Evolutionary conservation across 1,284 basidiomycete genomes (phyloP).

Genomic region (Omphalotus olearius): DNA sequence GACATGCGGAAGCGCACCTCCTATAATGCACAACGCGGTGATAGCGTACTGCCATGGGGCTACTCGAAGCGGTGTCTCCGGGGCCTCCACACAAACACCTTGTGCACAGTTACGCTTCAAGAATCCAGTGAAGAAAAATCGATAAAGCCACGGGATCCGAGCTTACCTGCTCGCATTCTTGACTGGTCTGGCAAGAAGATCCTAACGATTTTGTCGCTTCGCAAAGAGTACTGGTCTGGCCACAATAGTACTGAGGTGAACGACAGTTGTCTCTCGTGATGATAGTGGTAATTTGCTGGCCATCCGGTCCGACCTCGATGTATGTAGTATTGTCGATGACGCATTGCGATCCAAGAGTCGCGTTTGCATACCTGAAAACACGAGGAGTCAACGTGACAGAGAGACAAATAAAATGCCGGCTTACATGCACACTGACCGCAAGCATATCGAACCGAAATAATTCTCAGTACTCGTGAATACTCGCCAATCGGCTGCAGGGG

Average conservation of each 20-base stretch:
- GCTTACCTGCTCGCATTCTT: slow-evolving; percentile 48
- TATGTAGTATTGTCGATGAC: slow-evolving; percentile 60
- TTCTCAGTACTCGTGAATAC: slow-evolving; percentile 40
- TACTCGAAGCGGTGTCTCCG: slow-evolving; percentile 24
- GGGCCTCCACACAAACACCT: slow-evolving; percentile 24
- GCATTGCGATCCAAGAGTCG: slow-evolving; percentile 51
- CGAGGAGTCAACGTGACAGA: slow-evolving; percentile 1
- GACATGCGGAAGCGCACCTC: slow-evolving; percentile 2
- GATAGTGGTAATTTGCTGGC: slow-evolving; percentile 43
- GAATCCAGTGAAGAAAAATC: neutral
- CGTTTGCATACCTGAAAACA: slow-evolving; percentile 51
- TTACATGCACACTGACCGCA: slow-evolving; percentile 59
- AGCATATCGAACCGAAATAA: slow-evolving; percentile 56
- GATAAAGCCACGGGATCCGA: neutral
- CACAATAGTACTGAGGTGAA: slow-evolving; percentile 55
- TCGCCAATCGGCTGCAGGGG: slow-evolving; percentile 35
- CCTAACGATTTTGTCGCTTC: slow-evolving; percentile 42
- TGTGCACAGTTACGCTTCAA: slow-evolving; percentile 22
- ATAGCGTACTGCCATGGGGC: slow-evolving; percentile 15
- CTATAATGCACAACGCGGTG: slow-evolving; percentile 10
- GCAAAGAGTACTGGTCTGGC: slow-evolving; percentile 42
- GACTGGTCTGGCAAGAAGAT: slow-evolving; percentile 47
- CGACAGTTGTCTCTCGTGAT: slow-evolving; percentile 61
- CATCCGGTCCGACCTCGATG: slow-evolving; percentile 41
- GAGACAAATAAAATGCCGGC: slow-evolving; percentile 22